Conservation (phyloP, 306 rosid genomes). For the Inga oerstediana region DNA sequence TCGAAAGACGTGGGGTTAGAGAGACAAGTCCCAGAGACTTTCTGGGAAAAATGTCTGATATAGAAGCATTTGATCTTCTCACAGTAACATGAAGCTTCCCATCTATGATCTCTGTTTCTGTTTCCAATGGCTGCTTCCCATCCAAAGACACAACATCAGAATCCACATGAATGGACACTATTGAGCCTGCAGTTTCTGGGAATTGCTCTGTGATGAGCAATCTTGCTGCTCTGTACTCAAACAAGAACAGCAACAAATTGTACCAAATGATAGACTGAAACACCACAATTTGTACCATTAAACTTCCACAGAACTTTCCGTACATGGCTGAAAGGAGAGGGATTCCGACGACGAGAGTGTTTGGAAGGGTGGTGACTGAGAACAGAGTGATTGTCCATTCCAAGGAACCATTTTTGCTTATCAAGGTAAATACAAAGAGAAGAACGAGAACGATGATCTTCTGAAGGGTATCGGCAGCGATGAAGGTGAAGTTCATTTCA, state of each 20-base stretch:
- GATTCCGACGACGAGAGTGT: constrained; percentile 91
- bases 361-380: constrained; percentile 83
- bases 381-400: constrained; percentile 90
- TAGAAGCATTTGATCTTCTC: constrained; percentile 79
- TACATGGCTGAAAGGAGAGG: constrained; percentile 91
- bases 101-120: constrained; percentile 86
- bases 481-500: constrained; percentile 34
- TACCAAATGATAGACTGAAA: too few relatives aligned
- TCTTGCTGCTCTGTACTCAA: too few relatives aligned
- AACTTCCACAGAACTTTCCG: constrained; percentile 39
- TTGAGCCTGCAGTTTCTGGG: too few relatives aligned
- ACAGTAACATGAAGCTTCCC: constrained; percentile 90
- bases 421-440: constrained; percentile 58
- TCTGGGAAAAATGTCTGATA: constrained; percentile 81
- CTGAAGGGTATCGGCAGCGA: constrained; percentile 87
- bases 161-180: constrained; percentile 59
- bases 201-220: too few relatives aligned
- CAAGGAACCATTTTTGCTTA: constrained; percentile 69
- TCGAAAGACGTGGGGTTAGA: constrained; percentile 75
- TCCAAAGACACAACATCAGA: constrained; percentile 88
- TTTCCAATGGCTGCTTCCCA: constrained; percentile 74
- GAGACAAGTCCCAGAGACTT: constrained; percentile 77
- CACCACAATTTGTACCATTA: too few relatives aligned
- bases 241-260: too few relatives aligned
- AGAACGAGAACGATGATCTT: constrained; percentile 61